phyloP scores from a whole-genome alignment of 352 stramenopile genomes.

The Phytopythium chamaehyphon region DNA sequence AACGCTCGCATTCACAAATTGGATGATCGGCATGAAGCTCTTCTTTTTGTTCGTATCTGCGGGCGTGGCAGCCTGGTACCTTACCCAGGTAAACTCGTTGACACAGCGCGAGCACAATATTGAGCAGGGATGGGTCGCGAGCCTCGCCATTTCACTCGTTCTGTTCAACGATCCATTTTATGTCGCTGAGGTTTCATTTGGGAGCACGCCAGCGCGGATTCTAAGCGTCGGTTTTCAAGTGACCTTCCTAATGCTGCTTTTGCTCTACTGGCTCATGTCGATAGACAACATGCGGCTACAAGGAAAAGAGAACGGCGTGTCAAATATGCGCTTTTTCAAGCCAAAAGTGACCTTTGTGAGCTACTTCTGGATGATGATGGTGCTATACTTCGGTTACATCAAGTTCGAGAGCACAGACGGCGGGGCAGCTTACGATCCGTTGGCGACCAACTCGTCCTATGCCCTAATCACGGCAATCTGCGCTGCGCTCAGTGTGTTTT shows the following conservation, averaged over 20 bases:
- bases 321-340: slow-evolving; percentile 48
- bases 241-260: slow-evolving; percentile 53
- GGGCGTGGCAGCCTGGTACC: slow-evolving; percentile 37
- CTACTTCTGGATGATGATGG: slow-evolving; percentile 55
- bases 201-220: slow-evolving; percentile 42
- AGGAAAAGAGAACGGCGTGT: slow-evolving; percentile 39
- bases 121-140: slow-evolving; percentile 50
- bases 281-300: slow-evolving; percentile 59
- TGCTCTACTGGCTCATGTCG: slow-evolving; percentile 54
- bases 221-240: slow-evolving; percentile 50
- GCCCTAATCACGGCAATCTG: slow-evolving; percentile 29
- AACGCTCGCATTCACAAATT: slow-evolving; percentile 41
- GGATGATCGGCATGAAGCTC: slow-evolving; percentile 52
- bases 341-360: slow-evolving; percentile 45
- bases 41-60: slow-evolving; percentile 47
- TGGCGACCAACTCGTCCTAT: slow-evolving; percentile 37
- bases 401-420: slow-evolving; percentile 65
- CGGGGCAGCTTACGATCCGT: slow-evolving; percentile 29
- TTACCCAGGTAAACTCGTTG: slow-evolving; percentile 34
- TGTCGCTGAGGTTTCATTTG: slow-evolving; percentile 36
- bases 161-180: slow-evolving; percentile 68
- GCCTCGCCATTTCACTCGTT: slow-evolving; percentile 38
- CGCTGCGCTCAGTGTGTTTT: slow-evolving; percentile 34
- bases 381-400: slow-evolving; percentile 51
- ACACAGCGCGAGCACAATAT: slow-evolving; percentile 49